Evolutionary conservation across 257 asterid genomes (phyloP).

Genomic region (Cruciata laevipes): DNA sequence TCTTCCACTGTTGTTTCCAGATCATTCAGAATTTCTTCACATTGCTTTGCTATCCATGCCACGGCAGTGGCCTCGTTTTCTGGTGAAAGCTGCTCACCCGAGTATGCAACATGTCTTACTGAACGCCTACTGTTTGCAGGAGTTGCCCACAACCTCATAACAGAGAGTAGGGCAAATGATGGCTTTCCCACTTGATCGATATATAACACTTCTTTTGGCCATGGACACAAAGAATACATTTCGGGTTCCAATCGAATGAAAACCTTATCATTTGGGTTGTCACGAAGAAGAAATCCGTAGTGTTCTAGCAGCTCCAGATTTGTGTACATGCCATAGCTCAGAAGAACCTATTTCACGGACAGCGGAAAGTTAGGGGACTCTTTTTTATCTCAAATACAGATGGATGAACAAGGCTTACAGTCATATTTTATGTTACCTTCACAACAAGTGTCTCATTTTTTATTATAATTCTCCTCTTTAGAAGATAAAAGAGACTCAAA

Average conservation of each 20-base stretch:
- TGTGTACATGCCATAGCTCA: constrained; percentile 91
- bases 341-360: constrained; percentile 54
- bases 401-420: neutral
- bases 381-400: neutral
- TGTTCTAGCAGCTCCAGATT: constrained; percentile 90
- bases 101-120: constrained; percentile 43
- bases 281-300: constrained; percentile 72
- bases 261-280: constrained; percentile 74
- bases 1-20: constrained; percentile 46
- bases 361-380: neutral
- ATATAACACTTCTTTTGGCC: constrained; percentile 63
- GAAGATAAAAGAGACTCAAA: neutral
- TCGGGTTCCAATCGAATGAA: constrained; percentile 65
- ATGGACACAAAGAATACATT: constrained; percentile 54
- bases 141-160: constrained; percentile 77
- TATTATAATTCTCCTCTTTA: too few relatives aligned
- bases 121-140: constrained; percentile 47
- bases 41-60: constrained; percentile 43
- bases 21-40: constrained; percentile 32
- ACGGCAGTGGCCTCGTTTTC: constrained; percentile 51
- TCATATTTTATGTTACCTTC: neutral
- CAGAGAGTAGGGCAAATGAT: constrained; percentile 62
- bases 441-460: neutral
- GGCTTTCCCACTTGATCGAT: constrained; percentile 64
- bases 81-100: constrained; percentile 50